Evolutionary conservation across 2,329 filamentous ascomycete genomes (phyloP), one percentile per base, ranked within the genome.

Genomic region (Arthrinium phaeospermum): DNA sequence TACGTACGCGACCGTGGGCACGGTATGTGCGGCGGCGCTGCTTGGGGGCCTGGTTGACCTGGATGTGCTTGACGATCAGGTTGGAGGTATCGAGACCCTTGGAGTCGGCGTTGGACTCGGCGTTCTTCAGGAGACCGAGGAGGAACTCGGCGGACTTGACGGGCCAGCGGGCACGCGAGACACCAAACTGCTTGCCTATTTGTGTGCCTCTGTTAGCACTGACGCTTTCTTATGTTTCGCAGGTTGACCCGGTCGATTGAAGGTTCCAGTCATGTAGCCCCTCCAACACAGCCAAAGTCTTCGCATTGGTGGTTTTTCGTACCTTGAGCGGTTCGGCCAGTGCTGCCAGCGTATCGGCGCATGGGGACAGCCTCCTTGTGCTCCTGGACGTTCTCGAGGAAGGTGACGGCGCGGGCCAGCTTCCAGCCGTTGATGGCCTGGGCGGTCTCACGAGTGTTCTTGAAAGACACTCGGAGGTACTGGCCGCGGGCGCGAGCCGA

Each of bases 31-130:
- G 93, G 89, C 96, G 92, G 85, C 96, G 93, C 91, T 98, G 96
- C 93, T 98, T 98, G 83, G 96, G 96, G 81, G 96, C 97, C 91
- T 99, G 96, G 94, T 99, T 99, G 91, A 99, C 96, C 91, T 99
- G 96, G 89, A 99, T 99, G 93, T 98, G 97, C 94, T 98, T 98
- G 89, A 99, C 94, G 85, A 98, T 88, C 84, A 99, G 90, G 91
- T 97, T 97, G 88, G 92, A 92, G 84, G 95, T 98, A 88, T 99
- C 95, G 83, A 98, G 94, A 82, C 95, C 95, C 91, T 98, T 98
- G 86, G 94, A 93, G 82, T 98, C 95, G 85, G 95, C 95, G 87
- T 98, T 98, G 89, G 95, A 92, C 90, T 97, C 95, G 79, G 95
- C 95, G 88, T 98, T 98, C 91, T 95, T 96, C 82, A 99, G 94